Evolutionary conservation across 768 basidiomycete species (phyloP), one percentile per base, ranked within the genome.

Genomic region (Termitomyces sp.): DNA sequence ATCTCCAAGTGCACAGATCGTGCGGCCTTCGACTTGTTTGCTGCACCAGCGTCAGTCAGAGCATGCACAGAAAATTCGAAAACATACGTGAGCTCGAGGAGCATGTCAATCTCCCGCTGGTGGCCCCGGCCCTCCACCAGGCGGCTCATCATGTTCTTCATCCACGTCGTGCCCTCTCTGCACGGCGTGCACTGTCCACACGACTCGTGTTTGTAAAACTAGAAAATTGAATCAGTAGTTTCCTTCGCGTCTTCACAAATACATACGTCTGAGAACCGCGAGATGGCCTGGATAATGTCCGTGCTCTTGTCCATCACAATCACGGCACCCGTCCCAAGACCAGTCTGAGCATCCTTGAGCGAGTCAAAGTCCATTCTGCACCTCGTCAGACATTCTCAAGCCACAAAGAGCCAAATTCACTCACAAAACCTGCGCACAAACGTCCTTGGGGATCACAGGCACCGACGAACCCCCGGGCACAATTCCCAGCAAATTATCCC

Each of bases 91-190:
- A 98, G 73, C 74, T 98, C 96, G 32, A 95, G 84, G 13, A 99
- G 80, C 96, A 98, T 98, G 73, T 98, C 96, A 59, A 99, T 98
- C 77, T 99, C 96, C 59, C 96, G 87, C 64, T 82, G 81, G 68
- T 95, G 92, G 0, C 88, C 92, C 12, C 95, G 84, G 3, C 96
- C 96, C 69, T 92, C 90, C 18, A 91, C 93, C 80, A 99, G 85
- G 50, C 96, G 88, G 71, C 93, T 84, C 96, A 99, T 99, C 94
- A 98, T 98, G 75, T 98, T 96, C 85, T 90, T 93, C 91, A 99
- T 93, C 96, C 96, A 98, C 0, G 94, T 97, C 2, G 96, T 98
- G 40, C 95, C 94, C 68, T 95, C 91, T 63, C 93, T 78, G 71
- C 94, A 96, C 4, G 95, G 94, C 12, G 94, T 95, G 67, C 95